phyloP scores from a whole-genome alignment of 2,329 filamentous ascomycete genomes.

The Colletotrichum lini region DNA sequence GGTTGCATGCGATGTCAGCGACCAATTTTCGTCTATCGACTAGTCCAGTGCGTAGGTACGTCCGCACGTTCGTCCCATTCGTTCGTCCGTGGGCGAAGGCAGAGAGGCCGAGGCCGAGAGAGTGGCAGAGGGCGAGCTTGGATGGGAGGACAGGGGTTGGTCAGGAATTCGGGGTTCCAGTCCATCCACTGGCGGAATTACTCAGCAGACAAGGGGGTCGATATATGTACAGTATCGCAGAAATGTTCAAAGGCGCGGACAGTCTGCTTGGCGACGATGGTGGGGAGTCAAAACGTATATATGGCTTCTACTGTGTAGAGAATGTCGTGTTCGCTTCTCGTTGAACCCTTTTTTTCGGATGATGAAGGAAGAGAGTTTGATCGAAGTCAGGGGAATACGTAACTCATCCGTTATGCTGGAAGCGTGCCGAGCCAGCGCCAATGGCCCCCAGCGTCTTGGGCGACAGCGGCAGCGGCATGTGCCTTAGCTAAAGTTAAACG shows the following conservation, averaged over 20 bases:
- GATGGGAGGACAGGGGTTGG: constrained; percentile 15
- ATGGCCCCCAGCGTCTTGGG: constrained; percentile 10
- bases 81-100: constrained; percentile 26
- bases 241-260: background rate
- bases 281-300: background rate
- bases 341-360: constrained; percentile 10
- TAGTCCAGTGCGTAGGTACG: constrained; percentile 20
- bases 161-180: constrained; percentile 23
- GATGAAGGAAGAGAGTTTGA: constrained; percentile 40
- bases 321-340: background rate
- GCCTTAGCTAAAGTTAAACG: background rate
- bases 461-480: constrained; percentile 2
- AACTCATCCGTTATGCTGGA: constrained; percentile 29
- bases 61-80: constrained; percentile 20
- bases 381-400: constrained; percentile 20
- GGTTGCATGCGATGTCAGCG: constrained; percentile 31
- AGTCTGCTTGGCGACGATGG: background rate
- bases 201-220: constrained; percentile 32
- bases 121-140: constrained; percentile 12
- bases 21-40: constrained; percentile 20
- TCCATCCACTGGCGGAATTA: constrained; percentile 21
- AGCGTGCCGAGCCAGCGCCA: constrained; percentile 14
- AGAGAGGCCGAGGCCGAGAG: background rate
- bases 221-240: background rate
- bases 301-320: background rate